phyloP scores from a whole-genome alignment of 2,329 filamentous ascomycete species.

The Paramyrothecium roridum region DNA sequence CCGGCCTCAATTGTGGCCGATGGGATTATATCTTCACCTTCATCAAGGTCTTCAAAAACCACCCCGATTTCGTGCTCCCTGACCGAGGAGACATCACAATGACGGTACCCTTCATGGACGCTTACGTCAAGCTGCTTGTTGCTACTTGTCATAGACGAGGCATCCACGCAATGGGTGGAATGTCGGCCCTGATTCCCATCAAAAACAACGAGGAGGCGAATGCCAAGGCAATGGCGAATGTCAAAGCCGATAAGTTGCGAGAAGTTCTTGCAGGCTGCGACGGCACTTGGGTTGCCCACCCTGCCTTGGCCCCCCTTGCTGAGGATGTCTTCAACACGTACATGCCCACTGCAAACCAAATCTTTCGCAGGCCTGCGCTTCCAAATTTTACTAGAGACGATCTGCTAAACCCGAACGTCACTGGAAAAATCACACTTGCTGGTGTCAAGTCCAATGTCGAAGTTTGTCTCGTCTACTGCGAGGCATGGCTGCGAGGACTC shows the following conservation, averaged over 20 bases:
- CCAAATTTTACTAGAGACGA: slow-evolving; percentile 84
- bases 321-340: slow-evolving; percentile 94
- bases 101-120: slow-evolving; percentile 97
- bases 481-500: slow-evolving; percentile 92
- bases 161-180: slow-evolving; percentile 98
- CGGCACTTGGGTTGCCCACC: slow-evolving; percentile 95
- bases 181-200: slow-evolving; percentile 98
- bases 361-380: slow-evolving; percentile 86
- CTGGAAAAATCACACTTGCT: slow-evolving; percentile 85
- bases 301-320: slow-evolving; percentile 83
- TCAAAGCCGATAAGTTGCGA: slow-evolving; percentile 92
- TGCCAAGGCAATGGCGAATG: slow-evolving; percentile 88
- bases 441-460: slow-evolving; percentile 97
- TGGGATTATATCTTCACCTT: slow-evolving; percentile 99
- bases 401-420: slow-evolving; percentile 96
- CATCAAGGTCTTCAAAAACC: slow-evolving; percentile 98
- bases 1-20: slow-evolving; percentile 94
- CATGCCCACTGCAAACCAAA: slow-evolving; percentile 98
- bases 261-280: slow-evolving; percentile 95
- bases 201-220: slow-evolving; percentile 91
- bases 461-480: slow-evolving; percentile 97
- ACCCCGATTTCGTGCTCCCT: slow-evolving; percentile 87
- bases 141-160: slow-evolving; percentile 96
- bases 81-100: slow-evolving; percentile 91
- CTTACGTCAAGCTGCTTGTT: slow-evolving; percentile 93